Conservation (phyloP, 75 land plant genomes). For the Sequoiadendron giganteum region DNA sequence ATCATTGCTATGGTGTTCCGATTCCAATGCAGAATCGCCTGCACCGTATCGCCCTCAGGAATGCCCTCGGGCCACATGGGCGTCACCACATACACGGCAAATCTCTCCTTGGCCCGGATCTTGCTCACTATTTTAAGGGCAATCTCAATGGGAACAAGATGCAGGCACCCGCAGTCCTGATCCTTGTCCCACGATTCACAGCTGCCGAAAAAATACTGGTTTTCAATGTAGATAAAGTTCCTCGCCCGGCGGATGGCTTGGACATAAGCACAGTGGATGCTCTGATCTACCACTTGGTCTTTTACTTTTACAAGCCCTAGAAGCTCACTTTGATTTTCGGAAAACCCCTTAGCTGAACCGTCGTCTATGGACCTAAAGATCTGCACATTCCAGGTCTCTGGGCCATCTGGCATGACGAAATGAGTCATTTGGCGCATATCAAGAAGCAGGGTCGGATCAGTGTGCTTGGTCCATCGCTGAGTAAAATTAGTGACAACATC, state of each 20-base stretch:
- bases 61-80: conserved; percentile 95
- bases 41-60: conserved; percentile 72
- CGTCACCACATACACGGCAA: conserved; percentile 64
- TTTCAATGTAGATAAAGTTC: conserved; percentile 83
- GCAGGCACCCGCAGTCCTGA: conserved; percentile 54
- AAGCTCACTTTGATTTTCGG: conserved; percentile 6
- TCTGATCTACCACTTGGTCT: conserved; percentile 32
- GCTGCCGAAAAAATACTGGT: conserved; percentile 88
- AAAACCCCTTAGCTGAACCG: conserved; percentile 43
- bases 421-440: not conserved
- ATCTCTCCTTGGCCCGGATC: conserved; percentile 66
- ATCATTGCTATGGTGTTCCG: conserved; percentile 76
- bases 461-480: conserved; percentile 47
- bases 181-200: conserved; percentile 68
- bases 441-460: not conserved
- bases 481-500: conserved; percentile 53
- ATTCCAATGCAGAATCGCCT: conserved; percentile 86
- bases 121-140: conserved; percentile 72
- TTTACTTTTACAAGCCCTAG: conserved; percentile 40
- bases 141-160: conserved; percentile 74
- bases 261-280: conserved; percentile 83
- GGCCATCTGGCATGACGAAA: conserved; percentile 12
- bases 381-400: conserved; percentile 66
- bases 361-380: conserved; percentile 77
- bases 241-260: conserved; percentile 79